Evolutionary conservation across 768 basidiomycete genomes (phyloP), one percentile per base, ranked within the genome.

Genomic region (Rickenella mellea): DNA sequence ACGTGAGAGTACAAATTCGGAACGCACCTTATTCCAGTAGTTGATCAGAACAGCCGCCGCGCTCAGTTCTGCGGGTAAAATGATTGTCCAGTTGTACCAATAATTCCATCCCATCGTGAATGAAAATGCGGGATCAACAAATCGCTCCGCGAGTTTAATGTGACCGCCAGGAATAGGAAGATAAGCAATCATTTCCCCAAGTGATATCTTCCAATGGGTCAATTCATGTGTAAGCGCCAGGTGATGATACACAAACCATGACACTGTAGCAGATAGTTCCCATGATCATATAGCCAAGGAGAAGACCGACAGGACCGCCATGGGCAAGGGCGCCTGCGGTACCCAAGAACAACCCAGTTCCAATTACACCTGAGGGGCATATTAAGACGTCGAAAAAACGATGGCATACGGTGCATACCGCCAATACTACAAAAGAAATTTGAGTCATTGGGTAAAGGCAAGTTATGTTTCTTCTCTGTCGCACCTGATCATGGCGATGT

Each of bases 1-100:
- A 10, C 33, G 3, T 9, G 19, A 15, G 2, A 17, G 24, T 17
- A 10, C 11, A 12, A 36, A 17, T 36, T 17, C 19, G 15, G 8
- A 36, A 17, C 33, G 11, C 24, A 36, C 33, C 33, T 17, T 4
- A 19, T 63, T 64, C 72, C 73, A 74, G 50, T 57, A 76, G 38
- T 61, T 56, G 54, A 80, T 68, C 29, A 79, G 48, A 2, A 75
- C 60, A 9, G 76, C 68, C 0, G 70, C 66, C 0, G 75, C 75
- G 26, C 68, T 64, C 3, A 75, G 50, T 44, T 76, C 75, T 5
- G 71, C 70, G 48, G 64, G 61, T 4, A 66, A 49, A 35, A 57
- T 51, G 25, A 46, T 44, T 3, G 53, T 49, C 63, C 65, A 68
- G 29, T 55, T 55, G 44, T 67, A 67, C 63, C 63, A 66, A 43